Percentiles rank a stretch among this genome's conserved stretches.
phyloP scores from a whole-genome alignment of 257 asterid genomes.

The Solanum pimpinellifolium region DNA sequence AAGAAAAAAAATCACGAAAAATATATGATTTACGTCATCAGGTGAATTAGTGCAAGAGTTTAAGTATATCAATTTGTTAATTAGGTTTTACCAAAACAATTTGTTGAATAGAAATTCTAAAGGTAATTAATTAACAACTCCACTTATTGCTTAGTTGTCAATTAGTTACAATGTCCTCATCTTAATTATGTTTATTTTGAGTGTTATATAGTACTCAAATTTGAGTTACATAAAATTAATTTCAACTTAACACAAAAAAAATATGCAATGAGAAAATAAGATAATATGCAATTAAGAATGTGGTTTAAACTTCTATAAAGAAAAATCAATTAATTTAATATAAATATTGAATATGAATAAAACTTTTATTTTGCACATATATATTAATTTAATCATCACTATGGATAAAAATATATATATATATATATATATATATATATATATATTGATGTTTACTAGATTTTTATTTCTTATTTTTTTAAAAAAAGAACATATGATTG shows the following conservation, averaged over 20 bases:
- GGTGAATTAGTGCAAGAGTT: not conserved
- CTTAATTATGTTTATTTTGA: not conserved
- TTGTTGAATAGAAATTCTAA: not conserved
- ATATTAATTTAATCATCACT: no score
- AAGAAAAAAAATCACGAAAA: not conserved
- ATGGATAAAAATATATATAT: not conserved
- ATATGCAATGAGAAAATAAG: not conserved
- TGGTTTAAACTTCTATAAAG: not conserved
- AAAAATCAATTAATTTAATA: not conserved
- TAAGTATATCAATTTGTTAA: not conserved
- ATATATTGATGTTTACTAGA: not conserved
- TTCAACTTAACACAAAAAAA: not conserved
- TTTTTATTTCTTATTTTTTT: not conserved
- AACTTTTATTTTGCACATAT: not conserved
- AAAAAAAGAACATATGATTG: not conserved
- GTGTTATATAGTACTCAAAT: not conserved
- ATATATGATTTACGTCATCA: no score
- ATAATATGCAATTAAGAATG: not conserved
- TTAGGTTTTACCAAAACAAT: not conserved
- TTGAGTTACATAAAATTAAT: not conserved
- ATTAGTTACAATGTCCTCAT: not conserved
- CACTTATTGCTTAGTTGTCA: not conserved
- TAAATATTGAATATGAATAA: not conserved
- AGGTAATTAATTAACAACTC: not conserved
- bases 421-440: no score